A percentile compares a stretch with the other conserved stretches of the same genome.
These are phyloP conservation scores for Quercus ilex DNA, from an alignment of 306 rosid species.

Conservation along the genomic window DNA sequence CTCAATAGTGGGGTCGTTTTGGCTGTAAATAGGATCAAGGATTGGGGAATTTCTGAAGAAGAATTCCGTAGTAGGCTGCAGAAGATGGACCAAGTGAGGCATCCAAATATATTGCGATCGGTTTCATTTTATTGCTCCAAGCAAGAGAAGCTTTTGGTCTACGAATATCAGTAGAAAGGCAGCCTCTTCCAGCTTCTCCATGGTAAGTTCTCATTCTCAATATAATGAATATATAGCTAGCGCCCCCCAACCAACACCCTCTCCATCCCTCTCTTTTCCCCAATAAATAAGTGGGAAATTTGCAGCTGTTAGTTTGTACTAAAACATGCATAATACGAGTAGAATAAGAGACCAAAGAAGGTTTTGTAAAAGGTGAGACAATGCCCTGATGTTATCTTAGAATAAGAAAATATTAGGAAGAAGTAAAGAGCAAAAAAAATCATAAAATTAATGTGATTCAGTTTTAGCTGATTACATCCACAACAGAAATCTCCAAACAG, in stretches of 20 bases:
- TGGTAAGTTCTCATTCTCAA: conserved; percentile 34
- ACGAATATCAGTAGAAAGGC: conserved; percentile 65
- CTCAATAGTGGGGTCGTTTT: conserved; percentile 41
- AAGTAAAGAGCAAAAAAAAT: too few species aligned
- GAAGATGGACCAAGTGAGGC: conserved; percentile 42
- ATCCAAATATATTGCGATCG: conserved; percentile 43
- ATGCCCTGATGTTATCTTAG: too few species aligned
- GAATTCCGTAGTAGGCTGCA: conserved; percentile 53
- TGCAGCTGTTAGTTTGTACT: neutral
- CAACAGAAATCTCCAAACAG: too few species aligned
- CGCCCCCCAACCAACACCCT: neutral
- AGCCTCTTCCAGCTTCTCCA: conserved; percentile 68
- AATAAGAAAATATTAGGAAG: too few species aligned
- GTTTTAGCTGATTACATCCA: too few species aligned
- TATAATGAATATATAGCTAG: neutral
- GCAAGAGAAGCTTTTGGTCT: conserved; percentile 73
- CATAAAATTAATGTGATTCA: too few species aligned
- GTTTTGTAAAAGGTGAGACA: too few species aligned
- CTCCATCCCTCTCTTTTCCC: too few species aligned
- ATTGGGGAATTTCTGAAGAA: conserved; percentile 49
- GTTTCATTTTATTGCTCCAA: conserved; percentile 69
- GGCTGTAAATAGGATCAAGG: conserved; percentile 77
- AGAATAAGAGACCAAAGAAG: too few species aligned
- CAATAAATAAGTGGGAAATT: neutral
- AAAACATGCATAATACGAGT: neutral